Conservation (phyloP, 768 basidiomycete species). For the Leccinellum albellum region DNA sequence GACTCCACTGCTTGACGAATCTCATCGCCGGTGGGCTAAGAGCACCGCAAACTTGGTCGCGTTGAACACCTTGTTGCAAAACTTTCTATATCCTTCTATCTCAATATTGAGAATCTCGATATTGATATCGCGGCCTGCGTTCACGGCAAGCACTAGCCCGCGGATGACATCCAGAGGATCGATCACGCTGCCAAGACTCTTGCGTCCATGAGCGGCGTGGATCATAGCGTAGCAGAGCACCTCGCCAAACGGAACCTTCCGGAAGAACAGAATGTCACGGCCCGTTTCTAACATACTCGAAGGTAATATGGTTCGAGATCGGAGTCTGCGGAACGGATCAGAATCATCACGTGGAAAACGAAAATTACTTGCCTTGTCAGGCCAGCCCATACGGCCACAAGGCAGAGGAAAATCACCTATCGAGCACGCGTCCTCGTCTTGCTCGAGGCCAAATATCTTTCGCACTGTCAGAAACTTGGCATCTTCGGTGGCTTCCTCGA, state of each 20-base stretch:
- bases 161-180: constrained; percentile 95
- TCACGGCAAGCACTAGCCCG: constrained; percentile 74
- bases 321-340: constrained; percentile 49
- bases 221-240: constrained; percentile 99
- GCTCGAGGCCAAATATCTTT: constrained; percentile 69
- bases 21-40: constrained; percentile 83
- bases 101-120: constrained; percentile 89
- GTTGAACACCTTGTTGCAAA: constrained; percentile 99
- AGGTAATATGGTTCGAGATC: constrained; percentile 82
- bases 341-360: neutral
- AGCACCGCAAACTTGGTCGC: constrained; percentile 99
- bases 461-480: constrained; percentile 69
- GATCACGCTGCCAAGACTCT: constrained; percentile 95
- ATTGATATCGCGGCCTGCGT: constrained; percentile 96
- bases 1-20: constrained; percentile 91
- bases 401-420: constrained; percentile 99
- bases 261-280: constrained; percentile 99
- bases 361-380: constrained; percentile 60
- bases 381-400: constrained; percentile 98
- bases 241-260: constrained; percentile 94
- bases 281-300: constrained; percentile 92
- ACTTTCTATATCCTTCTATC: constrained; percentile 99
- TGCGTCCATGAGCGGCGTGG: constrained; percentile 95
- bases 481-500: constrained; percentile 72
- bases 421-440: constrained; percentile 96